phyloP scores from a whole-genome alignment of 2,329 filamentous ascomycete genomes.

The Scytalidium sp. region DNA sequence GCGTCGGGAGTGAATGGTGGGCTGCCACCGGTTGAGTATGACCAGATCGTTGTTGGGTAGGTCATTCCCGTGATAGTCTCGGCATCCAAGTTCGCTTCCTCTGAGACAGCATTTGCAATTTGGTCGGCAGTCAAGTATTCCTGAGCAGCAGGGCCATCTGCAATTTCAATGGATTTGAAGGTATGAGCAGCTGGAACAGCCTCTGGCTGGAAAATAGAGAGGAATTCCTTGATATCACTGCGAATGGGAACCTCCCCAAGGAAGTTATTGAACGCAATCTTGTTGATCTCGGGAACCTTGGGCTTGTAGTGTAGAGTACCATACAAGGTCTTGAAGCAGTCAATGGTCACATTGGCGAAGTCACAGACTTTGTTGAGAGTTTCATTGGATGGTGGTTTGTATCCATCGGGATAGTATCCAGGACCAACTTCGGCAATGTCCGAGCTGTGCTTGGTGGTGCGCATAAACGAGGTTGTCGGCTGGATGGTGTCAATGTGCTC shows the following conservation, averaged over 20 bases:
- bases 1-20: slow-evolving; percentile 49
- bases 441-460: slow-evolving; percentile 17
- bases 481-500: slow-evolving; percentile 54
- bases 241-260: slow-evolving; percentile 17
- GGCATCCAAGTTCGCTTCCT: slow-evolving; percentile 56
- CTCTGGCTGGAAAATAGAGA: slow-evolving; percentile 16
- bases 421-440: slow-evolving; percentile 12
- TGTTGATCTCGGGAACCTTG: slow-evolving; percentile 13
- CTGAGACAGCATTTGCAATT: slow-evolving; percentile 33
- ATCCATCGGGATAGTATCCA: slow-evolving; percentile 26
- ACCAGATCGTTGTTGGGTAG: slow-evolving; percentile 38
- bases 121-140: slow-evolving; percentile 6
- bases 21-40: slow-evolving; percentile 43
- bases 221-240: slow-evolving; percentile 17
- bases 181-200: not conserved
- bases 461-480: slow-evolving; percentile 56
- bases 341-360: slow-evolving; percentile 12
- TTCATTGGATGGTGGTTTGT: slow-evolving; percentile 26
- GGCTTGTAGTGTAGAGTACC: slow-evolving; percentile 16
- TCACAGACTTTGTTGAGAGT: slow-evolving; percentile 49
- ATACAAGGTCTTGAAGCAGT: slow-evolving; percentile 21
- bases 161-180: not conserved
- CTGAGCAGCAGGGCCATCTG: not conserved
- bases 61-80: slow-evolving; percentile 48
- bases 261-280: slow-evolving; percentile 21